Conservation (phyloP, 2,329 filamentous ascomycete genomes). For the Epichloe uncinata region DNA sequence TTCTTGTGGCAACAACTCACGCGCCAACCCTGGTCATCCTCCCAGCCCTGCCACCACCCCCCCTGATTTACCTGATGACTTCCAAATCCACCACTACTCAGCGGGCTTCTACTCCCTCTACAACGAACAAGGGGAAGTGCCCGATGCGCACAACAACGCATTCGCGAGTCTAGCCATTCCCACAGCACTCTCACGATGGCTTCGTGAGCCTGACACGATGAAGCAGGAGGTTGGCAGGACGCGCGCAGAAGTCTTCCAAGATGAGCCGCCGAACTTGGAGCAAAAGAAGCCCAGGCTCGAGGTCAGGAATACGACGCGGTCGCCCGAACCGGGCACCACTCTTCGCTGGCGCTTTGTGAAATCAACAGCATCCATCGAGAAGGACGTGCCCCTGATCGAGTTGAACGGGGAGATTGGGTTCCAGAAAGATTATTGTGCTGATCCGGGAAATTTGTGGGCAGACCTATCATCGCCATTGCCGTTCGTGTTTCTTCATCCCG, state of each 20-base stretch:
- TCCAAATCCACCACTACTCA: conserved; percentile 56
- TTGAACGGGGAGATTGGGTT: conserved; percentile 67
- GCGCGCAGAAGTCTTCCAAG: conserved; percentile 54
- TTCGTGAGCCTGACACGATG: conserved; percentile 58
- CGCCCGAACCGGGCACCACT: conserved; percentile 18
- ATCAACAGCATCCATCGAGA: conserved; percentile 37
- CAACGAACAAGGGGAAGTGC: conserved; percentile 43
- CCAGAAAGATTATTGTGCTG: conserved; percentile 57
- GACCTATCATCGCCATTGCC: conserved; percentile 52
- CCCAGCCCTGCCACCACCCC: conserved; percentile 67
- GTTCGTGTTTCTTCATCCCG: conserved; percentile 78
- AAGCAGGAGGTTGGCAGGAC: conserved; percentile 53
- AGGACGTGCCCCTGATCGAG: conserved; percentile 49
- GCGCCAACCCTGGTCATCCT: conserved; percentile 45
- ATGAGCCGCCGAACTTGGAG: conserved; percentile 30
- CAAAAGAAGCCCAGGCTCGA: conserved; percentile 29
- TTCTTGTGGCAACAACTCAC: conserved; percentile 51
- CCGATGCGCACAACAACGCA: conserved; percentile 56
- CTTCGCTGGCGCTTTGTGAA: conserved; percentile 59
- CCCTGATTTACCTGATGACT: conserved; percentile 51
- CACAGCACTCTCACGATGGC: conserved; percentile 64
- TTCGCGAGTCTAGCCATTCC: conserved; percentile 65
- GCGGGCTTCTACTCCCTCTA: conserved; percentile 65
- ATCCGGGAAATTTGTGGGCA: conserved; percentile 53
- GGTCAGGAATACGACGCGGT: conserved; percentile 34